A percentile compares a stretch with the other conserved stretches of the same genome.
Evolutionary conservation across 1,284 basidiomycete species (phyloP).

Genomic region (Wolfiporia cocos): DNA sequence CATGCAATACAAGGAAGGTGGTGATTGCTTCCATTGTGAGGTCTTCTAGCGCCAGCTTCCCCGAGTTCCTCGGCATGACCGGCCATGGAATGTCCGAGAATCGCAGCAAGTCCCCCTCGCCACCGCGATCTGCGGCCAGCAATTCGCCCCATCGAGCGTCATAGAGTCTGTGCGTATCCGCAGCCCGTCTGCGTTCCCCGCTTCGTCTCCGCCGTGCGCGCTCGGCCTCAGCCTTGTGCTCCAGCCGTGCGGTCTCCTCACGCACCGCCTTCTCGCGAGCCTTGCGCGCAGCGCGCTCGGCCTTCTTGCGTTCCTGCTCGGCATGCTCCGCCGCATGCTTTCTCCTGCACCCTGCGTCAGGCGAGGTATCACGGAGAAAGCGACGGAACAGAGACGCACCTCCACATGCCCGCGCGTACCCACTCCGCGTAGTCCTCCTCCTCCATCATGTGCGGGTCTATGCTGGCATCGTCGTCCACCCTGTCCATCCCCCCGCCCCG

Average conservation of each 20-base stretch:
- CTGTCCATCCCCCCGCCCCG: slow-evolving; percentile 27
- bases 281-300: slow-evolving; percentile 38
- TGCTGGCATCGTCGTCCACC: slow-evolving; percentile 45
- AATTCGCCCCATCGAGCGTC: slow-evolving; percentile 53
- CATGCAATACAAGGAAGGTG: slow-evolving; percentile 47
- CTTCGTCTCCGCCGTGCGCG: slow-evolving; percentile 38
- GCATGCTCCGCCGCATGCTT: slow-evolving; percentile 62
- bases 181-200: slow-evolving; percentile 35
- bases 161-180: slow-evolving; percentile 47
- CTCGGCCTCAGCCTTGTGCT: slow-evolving; percentile 45
- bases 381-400: slow-evolving; percentile 34
- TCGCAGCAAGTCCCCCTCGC: slow-evolving; percentile 22
- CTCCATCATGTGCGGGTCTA: slow-evolving; percentile 61
- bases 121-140: slow-evolving; percentile 31
- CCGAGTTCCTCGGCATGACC: slow-evolving; percentile 34
- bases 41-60: slow-evolving; percentile 32
- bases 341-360: slow-evolving; percentile 39
- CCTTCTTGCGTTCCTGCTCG: slow-evolving; percentile 51
- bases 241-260: slow-evolving; percentile 46
- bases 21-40: slow-evolving; percentile 55
- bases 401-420: slow-evolving; percentile 75
- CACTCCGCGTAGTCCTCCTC: slow-evolving; percentile 85
- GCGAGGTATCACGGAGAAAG: background rate
- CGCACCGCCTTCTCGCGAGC: slow-evolving; percentile 49
- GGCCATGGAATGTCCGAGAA: slow-evolving; percentile 83